These are phyloP conservation scores for Wickerhamiella allomyrinae DNA, from an alignment of 805 yeast species.

Conservation along the genomic window DNA sequence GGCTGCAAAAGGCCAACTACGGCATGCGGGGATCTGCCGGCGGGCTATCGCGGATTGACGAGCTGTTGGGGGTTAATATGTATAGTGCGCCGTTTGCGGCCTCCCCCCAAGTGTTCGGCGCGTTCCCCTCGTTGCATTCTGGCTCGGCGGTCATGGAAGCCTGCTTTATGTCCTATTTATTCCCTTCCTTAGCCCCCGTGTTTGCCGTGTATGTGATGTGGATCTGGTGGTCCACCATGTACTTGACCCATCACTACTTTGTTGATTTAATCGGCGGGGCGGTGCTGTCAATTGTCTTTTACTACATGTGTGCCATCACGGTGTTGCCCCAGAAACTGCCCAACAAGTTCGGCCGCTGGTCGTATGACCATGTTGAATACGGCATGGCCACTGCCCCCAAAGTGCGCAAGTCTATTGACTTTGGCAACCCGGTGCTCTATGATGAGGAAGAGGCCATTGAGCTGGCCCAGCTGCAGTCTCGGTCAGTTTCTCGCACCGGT, in stretches of 20 bases:
- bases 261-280: constrained; percentile 92
- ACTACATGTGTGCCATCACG: constrained; percentile 51
- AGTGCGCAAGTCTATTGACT: constrained; percentile 4
- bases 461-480: constrained; percentile 1
- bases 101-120: constrained; percentile 91
- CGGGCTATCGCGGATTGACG: constrained; percentile 79
- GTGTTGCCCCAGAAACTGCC: constrained; percentile 39
- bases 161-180: constrained; percentile 65
- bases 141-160: constrained; percentile 94
- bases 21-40: constrained; percentile 91
- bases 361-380: constrained; percentile 27
- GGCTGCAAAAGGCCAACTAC: constrained; percentile 80
- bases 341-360: constrained; percentile 29
- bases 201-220: constrained; percentile 72
- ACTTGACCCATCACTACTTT: constrained; percentile 90
- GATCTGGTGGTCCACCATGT: constrained; percentile 99
- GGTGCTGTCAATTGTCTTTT: constrained; percentile 55
- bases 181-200: constrained; percentile 52
- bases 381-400: constrained; percentile 7
- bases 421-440: constrained; percentile 3
- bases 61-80: constrained; percentile 60
- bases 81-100: constrained; percentile 71
- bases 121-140: constrained; percentile 72
- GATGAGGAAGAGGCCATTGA: constrained; percentile 4
- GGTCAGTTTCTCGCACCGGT: background rate